Conservation (phyloP, 177 flowering plant genomes). For the Telopea speciosissima region DNA sequence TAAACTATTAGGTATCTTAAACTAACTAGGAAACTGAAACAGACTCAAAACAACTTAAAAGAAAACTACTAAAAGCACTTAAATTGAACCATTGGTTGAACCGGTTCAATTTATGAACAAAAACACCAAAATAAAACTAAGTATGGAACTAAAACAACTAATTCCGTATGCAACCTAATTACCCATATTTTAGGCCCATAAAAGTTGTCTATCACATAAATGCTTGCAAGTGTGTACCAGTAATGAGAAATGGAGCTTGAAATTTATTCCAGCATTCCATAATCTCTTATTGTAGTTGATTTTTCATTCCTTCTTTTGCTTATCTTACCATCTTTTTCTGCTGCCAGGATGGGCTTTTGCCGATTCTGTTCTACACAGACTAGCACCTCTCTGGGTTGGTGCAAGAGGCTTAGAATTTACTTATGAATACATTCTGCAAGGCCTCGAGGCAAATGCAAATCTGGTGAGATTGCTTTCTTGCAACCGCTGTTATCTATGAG, state of each 20-base stretch:
- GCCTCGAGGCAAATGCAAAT: conserved; percentile 96
- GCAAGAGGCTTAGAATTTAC: conserved; percentile 98
- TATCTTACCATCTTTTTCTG: conserved; percentile 4
- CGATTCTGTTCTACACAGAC: conserved; percentile 89
- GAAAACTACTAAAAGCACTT: too few species aligned
- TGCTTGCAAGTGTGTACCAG: not conserved
- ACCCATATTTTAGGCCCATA: too few species aligned
- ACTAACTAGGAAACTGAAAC: too few species aligned
- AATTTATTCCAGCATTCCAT: not conserved
- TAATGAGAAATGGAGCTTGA: not conserved
- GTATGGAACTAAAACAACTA: too few species aligned
- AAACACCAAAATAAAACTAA: too few species aligned
- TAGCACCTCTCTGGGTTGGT: conserved; percentile 98
- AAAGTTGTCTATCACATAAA: not conserved
- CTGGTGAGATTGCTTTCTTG: conserved; percentile 45
- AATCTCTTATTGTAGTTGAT: not conserved
- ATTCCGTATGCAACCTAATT: too few species aligned
- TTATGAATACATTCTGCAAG: conserved; percentile 95
- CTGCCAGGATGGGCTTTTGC: conserved; percentile 98
- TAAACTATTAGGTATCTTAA: too few species aligned
- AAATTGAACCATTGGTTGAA: too few species aligned
- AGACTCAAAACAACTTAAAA: too few species aligned
- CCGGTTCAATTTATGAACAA: too few species aligned
- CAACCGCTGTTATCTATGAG: conserved; percentile 4
- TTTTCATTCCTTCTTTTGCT: not conserved